Conservation (phyloP, 2,329 filamentous ascomycete genomes). For the Rhinocladiella mackenziei region DNA sequence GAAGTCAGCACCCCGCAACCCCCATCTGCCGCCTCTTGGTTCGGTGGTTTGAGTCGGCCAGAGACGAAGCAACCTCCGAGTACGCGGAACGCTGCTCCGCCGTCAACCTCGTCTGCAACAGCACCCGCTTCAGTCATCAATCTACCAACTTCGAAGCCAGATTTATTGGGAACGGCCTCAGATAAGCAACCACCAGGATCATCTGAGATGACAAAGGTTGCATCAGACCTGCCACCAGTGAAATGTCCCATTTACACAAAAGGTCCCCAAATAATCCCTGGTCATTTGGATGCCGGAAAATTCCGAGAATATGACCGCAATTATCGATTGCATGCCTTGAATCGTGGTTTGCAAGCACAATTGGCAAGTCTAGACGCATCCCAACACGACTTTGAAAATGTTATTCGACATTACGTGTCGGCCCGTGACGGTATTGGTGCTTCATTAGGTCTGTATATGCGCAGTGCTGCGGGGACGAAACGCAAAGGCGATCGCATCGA, state of each 20-base stretch:
- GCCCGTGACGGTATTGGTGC: conserved; percentile 38
- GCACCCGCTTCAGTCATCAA: not conserved
- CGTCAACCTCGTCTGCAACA: not conserved
- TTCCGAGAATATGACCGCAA: conserved; percentile 28
- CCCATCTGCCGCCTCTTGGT: conserved; percentile 2
- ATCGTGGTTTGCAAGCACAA: conserved; percentile 36
- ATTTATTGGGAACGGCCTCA: conserved; percentile 3
- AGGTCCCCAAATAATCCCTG: conserved; percentile 22
- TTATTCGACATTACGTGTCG: conserved; percentile 39
- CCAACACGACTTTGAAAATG: conserved; percentile 35
- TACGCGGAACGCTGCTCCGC: not conserved
- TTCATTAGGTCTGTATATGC: conserved; percentile 31
- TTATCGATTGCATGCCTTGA: conserved; percentile 36
- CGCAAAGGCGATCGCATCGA: conserved; percentile 32
- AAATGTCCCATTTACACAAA: conserved; percentile 27
- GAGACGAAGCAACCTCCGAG: conserved; percentile 4
- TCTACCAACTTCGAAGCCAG: conserved; percentile 7
- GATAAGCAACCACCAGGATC: conserved; percentile 3
- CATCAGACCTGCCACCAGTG: conserved; percentile 7
- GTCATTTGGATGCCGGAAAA: conserved; percentile 23
- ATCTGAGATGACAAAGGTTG: not conserved
- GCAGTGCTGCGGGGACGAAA: conserved; percentile 29
- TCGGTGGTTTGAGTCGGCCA: conserved; percentile 1
- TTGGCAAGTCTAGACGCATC: conserved; percentile 34
- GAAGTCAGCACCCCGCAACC: conserved; percentile 1